Percentiles rank a stretch among this genome's conserved stretches.
Conservation (phyloP, 306 rosid genomes). For the Quercus dentata region DNA sequence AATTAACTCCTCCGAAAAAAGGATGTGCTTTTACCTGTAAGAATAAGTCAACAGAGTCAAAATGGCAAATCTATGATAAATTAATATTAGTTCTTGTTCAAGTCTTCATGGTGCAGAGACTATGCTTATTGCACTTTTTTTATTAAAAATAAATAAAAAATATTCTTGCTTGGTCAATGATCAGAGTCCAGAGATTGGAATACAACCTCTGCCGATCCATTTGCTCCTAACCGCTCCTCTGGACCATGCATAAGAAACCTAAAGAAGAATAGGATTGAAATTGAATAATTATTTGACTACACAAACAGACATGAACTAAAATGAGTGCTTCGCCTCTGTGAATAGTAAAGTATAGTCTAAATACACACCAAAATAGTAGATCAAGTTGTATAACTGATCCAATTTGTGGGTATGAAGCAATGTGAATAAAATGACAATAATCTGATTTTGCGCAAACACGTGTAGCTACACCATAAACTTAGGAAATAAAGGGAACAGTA, state of each 20-base stretch:
- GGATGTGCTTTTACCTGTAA: conserved; percentile 9
- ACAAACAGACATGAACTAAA: not conserved
- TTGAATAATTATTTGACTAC: not conserved
- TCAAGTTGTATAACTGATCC: not conserved
- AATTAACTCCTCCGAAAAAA: conserved; percentile 2
- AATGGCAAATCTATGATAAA: not conserved
- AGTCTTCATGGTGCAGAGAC: not conserved
- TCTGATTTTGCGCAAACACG: not conserved
- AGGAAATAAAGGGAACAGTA: not conserved
- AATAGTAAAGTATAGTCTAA: not conserved
- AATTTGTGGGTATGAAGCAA: not conserved
- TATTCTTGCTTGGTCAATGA: not conserved
- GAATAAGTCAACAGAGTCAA: not conserved
- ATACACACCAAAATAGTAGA: not conserved
- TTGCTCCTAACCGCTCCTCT: conserved; percentile 1
- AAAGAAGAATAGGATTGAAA: not conserved
- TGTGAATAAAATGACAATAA: not conserved
- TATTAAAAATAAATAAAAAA: too few relatives aligned
- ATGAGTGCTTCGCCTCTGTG: not conserved
- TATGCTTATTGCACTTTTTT: not conserved
- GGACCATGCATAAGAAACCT: conserved; percentile 5
- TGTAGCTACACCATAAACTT: not conserved
- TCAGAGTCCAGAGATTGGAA: not conserved
- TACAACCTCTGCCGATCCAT: not conserved
- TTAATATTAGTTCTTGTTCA: not conserved